Base-by-base conservation (phyloP, 805 yeast species). In the Candida palmyrensis region DNA sequence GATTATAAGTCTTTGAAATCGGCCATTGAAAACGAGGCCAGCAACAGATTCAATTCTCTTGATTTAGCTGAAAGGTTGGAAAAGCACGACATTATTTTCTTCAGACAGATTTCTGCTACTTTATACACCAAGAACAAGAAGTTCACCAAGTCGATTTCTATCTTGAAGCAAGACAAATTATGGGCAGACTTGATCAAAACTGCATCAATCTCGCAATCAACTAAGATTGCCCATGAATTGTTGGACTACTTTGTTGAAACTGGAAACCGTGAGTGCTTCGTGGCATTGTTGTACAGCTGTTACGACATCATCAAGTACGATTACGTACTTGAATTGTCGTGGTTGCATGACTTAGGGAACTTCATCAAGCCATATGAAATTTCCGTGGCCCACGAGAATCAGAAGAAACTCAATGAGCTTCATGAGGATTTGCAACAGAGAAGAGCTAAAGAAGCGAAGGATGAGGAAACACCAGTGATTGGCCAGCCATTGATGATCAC, bases 131-230 rank as follows among this genome's bases (percentile, higher is more conserved):
- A 88, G 66, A 87, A 87, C 66, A 89, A 88, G 75, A 90, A 92
- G 59, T 92, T 87, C 82, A 72, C 66, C 56, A 90, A 89, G 72
- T 82, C 96, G 31, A 80, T 92, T 53, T 74, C 89, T 2, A 78
- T 92, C 41, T 75, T 88, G 52, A 92, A 92, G 70, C 75, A 82
- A 40, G 97, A 92, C 67, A 87, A 85, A 62, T 71, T 92, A 49
- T 92, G 97, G 97, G 71, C 82, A 38, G 97, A 89, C 59, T 89
- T 96, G 41, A 83, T 92, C 54, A 85, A 78, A 53, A 89, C 97
- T 7, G 96, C 96, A 16, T 78, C 96, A 12, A 64, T 79, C 37
- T 88, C 97, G 13, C 75, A 76, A 41, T 80, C 81, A 44, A 51
- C 75, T 8, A 88, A 84, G 55, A 82, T 90, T 52, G 89, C 95